Evolutionary conservation across 768 basidiomycete species (phyloP), one percentile per base, ranked within the genome.

Genomic region (Leccinum truebloodii): DNA sequence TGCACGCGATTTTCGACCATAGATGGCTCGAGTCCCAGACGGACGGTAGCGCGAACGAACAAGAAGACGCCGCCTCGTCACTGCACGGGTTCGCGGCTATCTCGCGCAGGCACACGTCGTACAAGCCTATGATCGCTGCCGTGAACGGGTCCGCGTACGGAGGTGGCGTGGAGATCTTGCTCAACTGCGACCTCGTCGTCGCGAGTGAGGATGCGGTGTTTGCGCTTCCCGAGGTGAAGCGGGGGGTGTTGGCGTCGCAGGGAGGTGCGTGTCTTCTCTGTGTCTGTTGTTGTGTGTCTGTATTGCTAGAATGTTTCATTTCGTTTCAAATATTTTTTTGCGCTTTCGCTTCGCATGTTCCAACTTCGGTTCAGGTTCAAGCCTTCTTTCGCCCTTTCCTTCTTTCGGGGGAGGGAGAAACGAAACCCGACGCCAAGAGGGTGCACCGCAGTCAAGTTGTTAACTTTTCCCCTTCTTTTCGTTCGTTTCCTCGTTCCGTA

Each of bases 171-270:
- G 88, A 89, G 68, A 80, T 89, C 54, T 63, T 90, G 2, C 65
- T 92, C 5, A 94, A 93, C 64, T 92, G 89, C 62, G 92, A 93
- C 67, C 68, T 92, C 28, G 89, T 92, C 55, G 71, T 93, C 20
- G 86, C 91, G 2, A 81, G 79, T 61, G 78, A 85, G 54, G 82
- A 84, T 16, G 86, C 90, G 3, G 83, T 80, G 58, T 90, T 94
- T 62, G 89, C 84, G 4, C 77, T 92, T 26, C 89, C 89, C 0
- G 91, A 93, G 65, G 91, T 91, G 4, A 88, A 86, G 71, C 81
- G 88, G 30, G 92, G 92, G 0, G 90, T 92, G 8, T 67, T 89
- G 32, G 90, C 89, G 13, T 75, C 81, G 13, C 86, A 87, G 67
- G 91, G 91, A 67, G 89, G 89, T 86, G 61, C 56, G 81, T 76